Conservation (phyloP, 306 rosid species). For the Crotalaria pallida region DNA sequence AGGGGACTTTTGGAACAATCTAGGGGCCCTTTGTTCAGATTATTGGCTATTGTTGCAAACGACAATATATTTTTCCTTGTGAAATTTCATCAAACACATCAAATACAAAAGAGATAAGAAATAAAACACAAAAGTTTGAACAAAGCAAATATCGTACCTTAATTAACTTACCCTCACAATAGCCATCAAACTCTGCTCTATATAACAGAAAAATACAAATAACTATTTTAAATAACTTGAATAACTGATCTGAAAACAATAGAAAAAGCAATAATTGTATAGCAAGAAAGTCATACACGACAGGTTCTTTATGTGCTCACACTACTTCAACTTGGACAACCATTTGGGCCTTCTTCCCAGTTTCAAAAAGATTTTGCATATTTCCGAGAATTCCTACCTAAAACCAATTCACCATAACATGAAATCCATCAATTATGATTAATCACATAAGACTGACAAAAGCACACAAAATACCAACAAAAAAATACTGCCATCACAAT, state of each 20-base stretch:
- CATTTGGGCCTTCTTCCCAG: slow-evolving; percentile 77
- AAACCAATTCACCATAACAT: too few relatives aligned
- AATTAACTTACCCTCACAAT: slow-evolving; percentile 71
- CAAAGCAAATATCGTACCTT: slow-evolving; percentile 39
- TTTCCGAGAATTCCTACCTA: too few relatives aligned
- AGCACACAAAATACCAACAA: slow-evolving; percentile 2
- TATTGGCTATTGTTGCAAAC: too few relatives aligned
- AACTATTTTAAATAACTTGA: neutral
- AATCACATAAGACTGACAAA: too few relatives aligned
- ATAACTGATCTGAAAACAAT: neutral
- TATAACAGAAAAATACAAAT: slow-evolving; percentile 23
- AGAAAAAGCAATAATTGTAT: slow-evolving; percentile 8
- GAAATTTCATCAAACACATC: too few relatives aligned
- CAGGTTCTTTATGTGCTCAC: slow-evolving; percentile 78
- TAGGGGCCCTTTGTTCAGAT: too few relatives aligned
- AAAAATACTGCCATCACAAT: neutral
- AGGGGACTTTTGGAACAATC: too few relatives aligned
- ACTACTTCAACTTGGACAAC: slow-evolving; percentile 86
- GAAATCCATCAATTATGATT: too few relatives aligned
- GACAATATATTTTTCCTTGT: too few relatives aligned
- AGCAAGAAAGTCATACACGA: slow-evolving; percentile 41
- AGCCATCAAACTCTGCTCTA: slow-evolving; percentile 86
- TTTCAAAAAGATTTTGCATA: slow-evolving; percentile 76
- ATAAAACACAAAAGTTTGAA: too few relatives aligned
- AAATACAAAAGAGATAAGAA: too few relatives aligned